Percentiles rank a stretch among this genome's conserved stretches.
phyloP scores from a whole-genome alignment of 2,329 filamentous ascomycete genomes.

The Trichophyton verrucosum region DNA sequence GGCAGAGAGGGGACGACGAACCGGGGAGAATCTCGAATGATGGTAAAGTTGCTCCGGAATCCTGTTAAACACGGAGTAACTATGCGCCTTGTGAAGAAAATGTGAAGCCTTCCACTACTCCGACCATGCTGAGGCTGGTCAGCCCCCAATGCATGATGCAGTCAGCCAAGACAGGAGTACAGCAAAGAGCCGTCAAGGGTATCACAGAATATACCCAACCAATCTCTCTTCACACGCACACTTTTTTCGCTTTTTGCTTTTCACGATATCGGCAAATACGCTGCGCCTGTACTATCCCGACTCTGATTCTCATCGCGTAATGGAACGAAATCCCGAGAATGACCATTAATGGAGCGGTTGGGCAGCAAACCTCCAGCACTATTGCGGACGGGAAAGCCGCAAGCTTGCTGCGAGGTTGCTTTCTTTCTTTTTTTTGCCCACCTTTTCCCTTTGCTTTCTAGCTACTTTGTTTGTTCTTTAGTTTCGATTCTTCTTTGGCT shows the following conservation, averaged over 20 bases:
- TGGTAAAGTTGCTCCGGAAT: not conserved
- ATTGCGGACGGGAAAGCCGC: not conserved
- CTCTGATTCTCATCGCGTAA: constrained; percentile 1
- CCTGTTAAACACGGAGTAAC: not conserved
- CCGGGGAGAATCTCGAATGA: not conserved
- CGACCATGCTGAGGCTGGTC: not conserved
- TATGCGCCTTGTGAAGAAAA: not conserved
- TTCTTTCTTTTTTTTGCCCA: not conserved
- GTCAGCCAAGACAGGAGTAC: not conserved
- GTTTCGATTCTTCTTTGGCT: not conserved
- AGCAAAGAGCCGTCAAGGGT: not conserved
- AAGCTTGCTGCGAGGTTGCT: not conserved
- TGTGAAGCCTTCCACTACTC: not conserved
- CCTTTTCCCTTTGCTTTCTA: not conserved
- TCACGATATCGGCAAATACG: not conserved
- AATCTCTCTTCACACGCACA: no score
- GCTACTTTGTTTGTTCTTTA: not conserved
- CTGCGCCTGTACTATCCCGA: not conserved
- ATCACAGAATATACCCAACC: not conserved
- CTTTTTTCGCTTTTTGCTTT: not conserved
- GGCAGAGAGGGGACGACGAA: not conserved
- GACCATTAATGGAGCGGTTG: not conserved
- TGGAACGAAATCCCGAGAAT: not conserved
- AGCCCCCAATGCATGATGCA: not conserved
- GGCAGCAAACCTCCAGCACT: not conserved